Percentiles rank a stretch among this genome's conserved stretches.
Conservation (phyloP, 768 basidiomycete species). For the Dioszegia aurantiaca region DNA sequence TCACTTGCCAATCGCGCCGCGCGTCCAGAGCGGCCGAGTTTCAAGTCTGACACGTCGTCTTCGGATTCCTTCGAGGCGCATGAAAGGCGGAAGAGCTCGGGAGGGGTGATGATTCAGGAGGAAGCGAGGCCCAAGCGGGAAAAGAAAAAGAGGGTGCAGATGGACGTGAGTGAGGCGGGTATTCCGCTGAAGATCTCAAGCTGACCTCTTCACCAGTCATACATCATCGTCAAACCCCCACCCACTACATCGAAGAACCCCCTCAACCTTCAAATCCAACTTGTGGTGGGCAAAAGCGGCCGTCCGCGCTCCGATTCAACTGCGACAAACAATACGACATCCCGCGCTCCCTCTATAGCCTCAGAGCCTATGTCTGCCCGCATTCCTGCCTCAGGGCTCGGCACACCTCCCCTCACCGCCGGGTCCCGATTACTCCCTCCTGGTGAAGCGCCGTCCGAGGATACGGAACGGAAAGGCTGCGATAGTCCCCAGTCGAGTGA, state of each 20-base stretch:
- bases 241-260: slow-evolving; percentile 81
- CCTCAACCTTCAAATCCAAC: slow-evolving; percentile 85
- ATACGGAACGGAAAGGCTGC: neutral
- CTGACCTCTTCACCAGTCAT: slow-evolving; percentile 62
- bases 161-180: slow-evolving; percentile 12
- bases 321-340: neutral
- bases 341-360: neutral
- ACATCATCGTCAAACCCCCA: slow-evolving; percentile 87
- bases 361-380: neutral
- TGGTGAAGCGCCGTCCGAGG: neutral
- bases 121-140: slow-evolving; percentile 7
- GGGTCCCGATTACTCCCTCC: neutral
- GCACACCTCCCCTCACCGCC: slow-evolving; percentile 1
- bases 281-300: slow-evolving; percentile 56
- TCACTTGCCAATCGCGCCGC: slow-evolving; percentile 12
- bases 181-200: neutral
- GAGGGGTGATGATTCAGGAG: slow-evolving; percentile 5
- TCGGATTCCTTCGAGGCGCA: slow-evolving; percentile 22
- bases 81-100: slow-evolving; percentile 12
- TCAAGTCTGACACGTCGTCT: slow-evolving; percentile 12
- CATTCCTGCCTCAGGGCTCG: neutral
- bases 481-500: neutral
- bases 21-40: neutral
- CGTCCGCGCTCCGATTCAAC: slow-evolving; percentile 28
- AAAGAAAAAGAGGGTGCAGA: slow-evolving; percentile 8